phyloP scores from a whole-genome alignment of 2,329 filamentous ascomycete genomes.

The Hymenoscyphus fructigenus region DNA sequence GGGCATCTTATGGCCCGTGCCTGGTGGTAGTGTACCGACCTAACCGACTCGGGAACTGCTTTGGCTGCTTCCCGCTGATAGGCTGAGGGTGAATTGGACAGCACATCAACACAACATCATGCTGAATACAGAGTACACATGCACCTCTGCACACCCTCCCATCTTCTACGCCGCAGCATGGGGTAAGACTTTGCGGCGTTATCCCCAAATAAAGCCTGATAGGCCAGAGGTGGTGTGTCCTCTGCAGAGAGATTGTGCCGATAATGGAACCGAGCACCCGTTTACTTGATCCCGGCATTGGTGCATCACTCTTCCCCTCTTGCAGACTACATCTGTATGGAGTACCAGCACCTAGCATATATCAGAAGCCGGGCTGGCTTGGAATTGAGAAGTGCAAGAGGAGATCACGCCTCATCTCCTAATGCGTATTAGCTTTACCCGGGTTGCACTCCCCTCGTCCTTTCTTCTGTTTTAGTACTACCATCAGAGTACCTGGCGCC shows the following conservation, averaged over 20 bases:
- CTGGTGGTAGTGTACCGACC: too few species aligned
- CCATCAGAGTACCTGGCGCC: too few species aligned
- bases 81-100: not conserved
- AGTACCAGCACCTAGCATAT: not conserved
- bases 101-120: slow-evolving; percentile 2
- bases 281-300: not conserved
- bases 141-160: not conserved
- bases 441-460: too few species aligned
- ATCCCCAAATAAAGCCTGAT: not conserved
- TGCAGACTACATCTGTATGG: not conserved
- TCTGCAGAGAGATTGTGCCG: not conserved
- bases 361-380: not conserved
- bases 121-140: not conserved
- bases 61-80: not conserved
- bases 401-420: not conserved
- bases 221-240: not conserved
- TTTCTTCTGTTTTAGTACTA: too few species aligned
- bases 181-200: not conserved
- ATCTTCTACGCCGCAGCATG: not conserved
- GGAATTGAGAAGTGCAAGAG: not conserved
- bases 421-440: not conserved
- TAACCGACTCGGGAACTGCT: not conserved
- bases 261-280: not conserved
- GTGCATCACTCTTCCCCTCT: not conserved
- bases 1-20: not conserved